Evolutionary conservation across 2,329 filamentous ascomycete species (phyloP).

Genomic region (Phyllosticta paracitricarpa): DNA sequence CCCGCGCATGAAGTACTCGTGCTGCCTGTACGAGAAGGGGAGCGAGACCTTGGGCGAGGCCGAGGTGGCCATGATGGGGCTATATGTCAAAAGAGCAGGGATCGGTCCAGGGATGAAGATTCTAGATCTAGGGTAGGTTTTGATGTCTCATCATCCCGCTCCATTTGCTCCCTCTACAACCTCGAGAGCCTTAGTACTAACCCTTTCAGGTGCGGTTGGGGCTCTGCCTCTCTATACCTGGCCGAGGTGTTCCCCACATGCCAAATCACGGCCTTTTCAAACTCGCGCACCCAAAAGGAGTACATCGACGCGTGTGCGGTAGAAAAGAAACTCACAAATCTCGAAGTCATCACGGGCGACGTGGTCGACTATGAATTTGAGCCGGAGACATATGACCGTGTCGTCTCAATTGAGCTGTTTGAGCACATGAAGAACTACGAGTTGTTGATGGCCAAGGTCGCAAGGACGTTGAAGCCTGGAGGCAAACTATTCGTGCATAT

Average conservation of each 20-base stretch:
- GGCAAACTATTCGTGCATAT: constrained; percentile 63
- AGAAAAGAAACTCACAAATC: constrained; percentile 47
- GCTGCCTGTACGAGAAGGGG: constrained; percentile 54
- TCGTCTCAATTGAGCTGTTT: constrained; percentile 61
- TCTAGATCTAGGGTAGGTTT: constrained; percentile 49
- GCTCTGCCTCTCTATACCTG: constrained; percentile 54
- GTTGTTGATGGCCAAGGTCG: constrained; percentile 53
- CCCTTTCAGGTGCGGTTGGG: constrained; percentile 51
- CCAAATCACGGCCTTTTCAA: constrained; percentile 57
- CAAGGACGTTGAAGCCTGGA: constrained; percentile 47
- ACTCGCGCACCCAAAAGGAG: constrained; percentile 57
- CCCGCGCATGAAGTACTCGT: constrained; percentile 64
- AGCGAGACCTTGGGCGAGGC: constrained; percentile 54
- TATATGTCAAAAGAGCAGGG: constrained; percentile 52
- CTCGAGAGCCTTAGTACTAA: neutral
- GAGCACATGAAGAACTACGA: constrained; percentile 73
- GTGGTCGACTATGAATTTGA: constrained; percentile 57
- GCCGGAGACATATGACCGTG: constrained; percentile 48
- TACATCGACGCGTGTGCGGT: constrained; percentile 53
- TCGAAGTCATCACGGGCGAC: constrained; percentile 56
- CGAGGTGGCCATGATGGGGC: constrained; percentile 55
- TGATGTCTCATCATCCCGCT: constrained; percentile 13
- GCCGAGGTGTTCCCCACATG: constrained; percentile 54
- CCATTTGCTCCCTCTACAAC: neutral
- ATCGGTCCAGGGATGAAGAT: constrained; percentile 51